These are phyloP conservation scores for Fusarium foetens DNA, from an alignment of 2,329 filamentous ascomycete species.

Conservation along the genomic window DNA sequence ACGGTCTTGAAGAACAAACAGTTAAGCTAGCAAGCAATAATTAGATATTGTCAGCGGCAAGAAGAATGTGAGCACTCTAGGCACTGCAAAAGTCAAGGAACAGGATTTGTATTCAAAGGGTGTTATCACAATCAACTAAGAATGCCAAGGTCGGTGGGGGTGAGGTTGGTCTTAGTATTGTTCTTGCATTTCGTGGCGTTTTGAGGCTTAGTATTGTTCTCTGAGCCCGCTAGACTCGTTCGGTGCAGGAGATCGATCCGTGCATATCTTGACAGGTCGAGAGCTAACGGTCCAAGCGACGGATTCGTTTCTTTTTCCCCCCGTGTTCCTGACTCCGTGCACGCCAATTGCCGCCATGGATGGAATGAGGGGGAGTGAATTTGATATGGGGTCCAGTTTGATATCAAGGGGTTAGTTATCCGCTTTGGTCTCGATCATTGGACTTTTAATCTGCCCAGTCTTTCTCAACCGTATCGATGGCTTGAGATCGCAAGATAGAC, in stretches of 20 bases:
- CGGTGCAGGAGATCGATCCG: conserved; percentile 17
- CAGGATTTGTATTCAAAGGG: conserved; percentile 24
- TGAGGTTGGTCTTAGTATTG: conserved; percentile 47
- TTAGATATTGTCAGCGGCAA: conserved; percentile 35
- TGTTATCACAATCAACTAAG: conserved; percentile 31
- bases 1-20: conserved; percentile 24
- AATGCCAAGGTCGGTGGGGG: conserved; percentile 25
- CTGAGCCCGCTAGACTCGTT: conserved; percentile 16
- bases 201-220: conserved; percentile 50
- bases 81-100: background rate
- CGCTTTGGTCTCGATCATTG: conserved; percentile 19
- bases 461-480: conserved; percentile 5
- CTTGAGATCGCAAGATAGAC: conserved; percentile 13
- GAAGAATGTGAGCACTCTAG: conserved; percentile 27
- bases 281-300: conserved; percentile 22
- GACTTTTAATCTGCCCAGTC: background rate
- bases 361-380: background rate
- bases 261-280: conserved; percentile 36
- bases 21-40: conserved; percentile 8
- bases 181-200: conserved; percentile 46
- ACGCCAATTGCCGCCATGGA: conserved; percentile 12
- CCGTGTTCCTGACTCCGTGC: conserved; percentile 29
- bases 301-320: conserved; percentile 20
- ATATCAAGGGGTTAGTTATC: conserved; percentile 3
- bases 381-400: background rate